Percentiles rank a stretch among this genome's conserved stretches.
Evolutionary conservation across 1,139 yeast species (phyloP).

Genomic region (Kazachstania sp.): DNA sequence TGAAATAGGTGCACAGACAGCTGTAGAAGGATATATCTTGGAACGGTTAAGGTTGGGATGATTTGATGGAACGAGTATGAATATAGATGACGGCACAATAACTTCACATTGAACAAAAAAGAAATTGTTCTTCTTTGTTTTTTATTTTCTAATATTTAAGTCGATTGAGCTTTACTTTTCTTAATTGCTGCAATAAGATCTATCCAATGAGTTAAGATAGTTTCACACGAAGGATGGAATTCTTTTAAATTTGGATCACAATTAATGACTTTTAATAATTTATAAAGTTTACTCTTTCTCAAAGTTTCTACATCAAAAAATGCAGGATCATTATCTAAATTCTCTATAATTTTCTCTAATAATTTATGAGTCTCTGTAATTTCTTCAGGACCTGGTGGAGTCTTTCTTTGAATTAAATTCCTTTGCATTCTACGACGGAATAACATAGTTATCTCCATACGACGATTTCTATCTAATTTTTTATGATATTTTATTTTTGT

Average conservation of each 20-base stretch:
- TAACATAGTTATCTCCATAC: conserved; percentile 23
- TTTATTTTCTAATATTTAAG: neutral
- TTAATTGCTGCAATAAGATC: conserved; percentile 19
- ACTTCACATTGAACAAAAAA: no score
- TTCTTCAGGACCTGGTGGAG: conserved; percentile 22
- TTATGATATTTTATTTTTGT: conserved; percentile 10
- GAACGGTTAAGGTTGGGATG: no score
- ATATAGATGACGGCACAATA: no score
- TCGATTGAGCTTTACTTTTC: conserved; percentile 16
- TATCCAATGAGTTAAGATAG: conserved; percentile 23
- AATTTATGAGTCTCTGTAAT: conserved; percentile 24
- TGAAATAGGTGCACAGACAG: no score
- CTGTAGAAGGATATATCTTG: no score
- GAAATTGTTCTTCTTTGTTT: no score
- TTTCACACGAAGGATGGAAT: conserved; percentile 25
- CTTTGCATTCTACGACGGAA: conserved; percentile 28
- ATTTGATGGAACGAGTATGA: no score
- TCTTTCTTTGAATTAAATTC: conserved; percentile 27
- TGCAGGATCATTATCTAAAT: conserved; percentile 20
- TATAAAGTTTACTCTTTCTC: conserved; percentile 26
- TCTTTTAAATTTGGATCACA: conserved; percentile 21
- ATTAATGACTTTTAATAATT: conserved; percentile 25
- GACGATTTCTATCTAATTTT: conserved; percentile 22
- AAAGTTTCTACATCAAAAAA: conserved; percentile 28
- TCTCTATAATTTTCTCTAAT: conserved; percentile 22